phyloP scores from a whole-genome alignment of 352 stramenopile genomes.

The Phytopythium oedochilum region DNA sequence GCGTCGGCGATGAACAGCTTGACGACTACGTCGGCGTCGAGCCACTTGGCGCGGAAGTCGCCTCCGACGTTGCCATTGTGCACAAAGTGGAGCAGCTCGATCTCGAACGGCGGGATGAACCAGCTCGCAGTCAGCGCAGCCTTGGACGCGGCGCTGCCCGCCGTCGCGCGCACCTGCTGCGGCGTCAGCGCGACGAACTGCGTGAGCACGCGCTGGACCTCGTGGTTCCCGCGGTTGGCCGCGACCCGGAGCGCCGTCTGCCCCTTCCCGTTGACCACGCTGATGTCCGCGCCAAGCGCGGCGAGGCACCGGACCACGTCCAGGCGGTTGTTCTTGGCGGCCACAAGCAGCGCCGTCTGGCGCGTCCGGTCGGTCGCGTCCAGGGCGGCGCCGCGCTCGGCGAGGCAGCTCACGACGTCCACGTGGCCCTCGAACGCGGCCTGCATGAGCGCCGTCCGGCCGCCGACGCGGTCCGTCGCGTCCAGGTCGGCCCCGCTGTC shows the following conservation, averaged over 20 bases:
- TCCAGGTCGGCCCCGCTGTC: not conserved
- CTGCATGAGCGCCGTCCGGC: not conserved
- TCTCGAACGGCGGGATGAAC: slow-evolving; percentile 1
- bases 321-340: not conserved
- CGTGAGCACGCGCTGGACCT: not conserved
- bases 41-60: slow-evolving; percentile 2
- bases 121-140: not conserved
- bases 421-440: not conserved
- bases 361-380: not conserved
- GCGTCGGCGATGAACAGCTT: not conserved
- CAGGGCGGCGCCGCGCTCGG: not conserved
- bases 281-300: not conserved
- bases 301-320: not conserved
- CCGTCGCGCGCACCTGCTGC: not conserved
- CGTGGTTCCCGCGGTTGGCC: not conserved
- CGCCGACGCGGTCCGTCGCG: not conserved
- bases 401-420: not conserved
- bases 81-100: not conserved
- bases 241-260: not conserved
- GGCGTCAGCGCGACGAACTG: not conserved
- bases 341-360: not conserved
- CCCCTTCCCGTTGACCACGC: not conserved
- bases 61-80: not conserved
- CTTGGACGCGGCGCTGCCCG: not conserved
- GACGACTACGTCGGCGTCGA: not conserved